Evolutionary conservation across 2,329 filamentous ascomycete species (phyloP).

Genomic region (Mariannaea sp.): DNA sequence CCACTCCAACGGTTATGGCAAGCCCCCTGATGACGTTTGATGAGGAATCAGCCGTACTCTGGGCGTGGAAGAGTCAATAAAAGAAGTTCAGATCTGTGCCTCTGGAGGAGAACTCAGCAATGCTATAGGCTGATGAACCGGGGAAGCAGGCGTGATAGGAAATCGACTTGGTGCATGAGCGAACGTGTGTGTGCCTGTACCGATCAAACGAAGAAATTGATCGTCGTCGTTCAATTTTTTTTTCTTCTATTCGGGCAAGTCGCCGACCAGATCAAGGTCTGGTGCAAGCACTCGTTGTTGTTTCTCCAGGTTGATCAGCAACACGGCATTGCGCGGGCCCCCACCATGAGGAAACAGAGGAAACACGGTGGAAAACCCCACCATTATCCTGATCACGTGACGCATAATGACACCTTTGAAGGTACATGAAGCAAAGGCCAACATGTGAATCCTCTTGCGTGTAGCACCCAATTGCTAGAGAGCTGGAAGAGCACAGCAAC

Average conservation of each 20-base stretch:
- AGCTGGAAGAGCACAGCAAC: neutral
- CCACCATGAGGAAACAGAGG: neutral
- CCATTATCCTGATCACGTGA: conserved; percentile 12
- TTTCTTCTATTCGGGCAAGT: too few species aligned
- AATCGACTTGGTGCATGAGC: too few species aligned
- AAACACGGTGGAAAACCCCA: neutral
- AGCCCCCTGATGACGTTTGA: conserved; percentile 11
- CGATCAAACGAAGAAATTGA: too few species aligned
- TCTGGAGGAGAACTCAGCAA: too few species aligned
- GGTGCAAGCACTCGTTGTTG: neutral
- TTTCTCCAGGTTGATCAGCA: neutral
- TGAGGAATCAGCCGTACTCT: neutral
- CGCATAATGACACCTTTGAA: conserved; percentile 17
- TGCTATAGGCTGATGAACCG: too few species aligned
- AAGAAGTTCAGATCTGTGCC: too few species aligned
- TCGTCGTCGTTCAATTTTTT: too few species aligned
- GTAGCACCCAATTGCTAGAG: neutral
- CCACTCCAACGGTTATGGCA: conserved; percentile 1
- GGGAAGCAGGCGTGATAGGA: too few species aligned
- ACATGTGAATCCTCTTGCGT: neutral
- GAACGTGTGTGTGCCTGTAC: too few species aligned
- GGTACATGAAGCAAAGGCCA: conserved; percentile 2
- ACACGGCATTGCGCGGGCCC: too few species aligned
- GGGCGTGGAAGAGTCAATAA: neutral
- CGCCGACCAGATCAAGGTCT: too few species aligned